Evolutionary conservation across 169 alveolate genomes (phyloP), one percentile per base, ranked within the genome.

Genomic region (Miamiensis avidus): DNA sequence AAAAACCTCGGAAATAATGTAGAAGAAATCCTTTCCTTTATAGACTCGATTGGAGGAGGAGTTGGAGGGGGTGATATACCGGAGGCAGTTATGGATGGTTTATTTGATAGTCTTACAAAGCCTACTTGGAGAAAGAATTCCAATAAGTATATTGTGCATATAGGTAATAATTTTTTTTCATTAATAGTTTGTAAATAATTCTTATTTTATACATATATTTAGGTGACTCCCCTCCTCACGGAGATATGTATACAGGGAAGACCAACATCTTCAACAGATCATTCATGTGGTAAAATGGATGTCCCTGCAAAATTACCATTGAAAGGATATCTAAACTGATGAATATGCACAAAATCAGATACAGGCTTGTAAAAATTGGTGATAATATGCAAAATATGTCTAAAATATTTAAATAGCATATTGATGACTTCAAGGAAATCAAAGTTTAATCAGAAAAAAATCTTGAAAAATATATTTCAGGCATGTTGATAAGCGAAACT

Each of bases 181-280:
- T 11, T 11, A 49, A 11, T 49, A 11, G 4, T 49, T 49, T 49
- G 20, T 49, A 49, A 49, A 49, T 49, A 49, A 49, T 11, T 49
- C 20, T 49, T 49, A 49, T 11, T 49, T 49, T 11, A 11, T 49
- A 11, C 20, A 11, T 49, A 49, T 49, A 11, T 49, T 11, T 49
- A 49, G 69, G 92, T 74, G 97, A 94, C 89, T 94, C 95, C n/a
- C 97, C 97, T 72, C 94, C 95, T 79, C 97, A 94, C 85, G 97
- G 97, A 29, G 86, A 91, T 77, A 6, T 77, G 6, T 77, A 77
- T 77, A 77, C 82, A 32, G 82, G 82, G 0, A 1, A n/a, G 28
- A 30, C 33, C 33, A 69, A 72, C 16, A 69, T 64, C 28, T 77
- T 77, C 72, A 77, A 77, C 20, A 77, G 82, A 77, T 77, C 82